Base-by-base conservation (phyloP, 1,139 yeast genomes). In the Saccharomycopsis crataegensis region DNA sequence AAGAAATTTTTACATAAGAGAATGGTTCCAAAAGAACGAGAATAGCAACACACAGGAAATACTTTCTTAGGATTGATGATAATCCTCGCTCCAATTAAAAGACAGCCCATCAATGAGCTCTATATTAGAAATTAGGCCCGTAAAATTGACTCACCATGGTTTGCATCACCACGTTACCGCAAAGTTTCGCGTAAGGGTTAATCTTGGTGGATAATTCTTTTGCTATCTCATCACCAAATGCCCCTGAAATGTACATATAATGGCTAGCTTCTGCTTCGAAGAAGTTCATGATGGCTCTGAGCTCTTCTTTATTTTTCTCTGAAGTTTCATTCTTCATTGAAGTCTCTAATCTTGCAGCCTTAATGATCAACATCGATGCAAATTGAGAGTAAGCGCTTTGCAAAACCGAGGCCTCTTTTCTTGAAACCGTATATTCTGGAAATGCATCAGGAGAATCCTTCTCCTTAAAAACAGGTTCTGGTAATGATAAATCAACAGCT, bases 151-250 rank as follows among this genome's bases (percentile, higher is more conserved):
- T 22, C 16, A 38, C 28, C 28, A 45, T 34, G 8, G 51, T 36
- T 28, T 51, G 44, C 48, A 37, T 48, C 8, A 57, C 58, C 46
- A 55, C 55, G 22, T 45, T 44, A 17, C 58, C 59, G 42, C 59
- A 57, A 12, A 55, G 32, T 40, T 57, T 55, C 16, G 59, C 56
- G 17, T 36, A 48, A 12, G 59, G 59, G 38, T 57, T 53, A 32
- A 55, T 44, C 12, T 38, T 36, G 6, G 41, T 43, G 2, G 57
- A 43, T 16, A 53, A 28, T 12, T 46, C 49, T 38, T 36, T 32
- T 6, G 52, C 55, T 22, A 53, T 16, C 8, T 31, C 16, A 33
- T 43, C 46, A 3, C 59, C 59, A 43, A 57, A 50, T 9, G 50
- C 50, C n/a, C 57, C 58, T 43, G 57, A 48, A 14, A 55, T 50